Base-by-base conservation (phyloP, 768 basidiomycete species). In the Imleria badia region DNA sequence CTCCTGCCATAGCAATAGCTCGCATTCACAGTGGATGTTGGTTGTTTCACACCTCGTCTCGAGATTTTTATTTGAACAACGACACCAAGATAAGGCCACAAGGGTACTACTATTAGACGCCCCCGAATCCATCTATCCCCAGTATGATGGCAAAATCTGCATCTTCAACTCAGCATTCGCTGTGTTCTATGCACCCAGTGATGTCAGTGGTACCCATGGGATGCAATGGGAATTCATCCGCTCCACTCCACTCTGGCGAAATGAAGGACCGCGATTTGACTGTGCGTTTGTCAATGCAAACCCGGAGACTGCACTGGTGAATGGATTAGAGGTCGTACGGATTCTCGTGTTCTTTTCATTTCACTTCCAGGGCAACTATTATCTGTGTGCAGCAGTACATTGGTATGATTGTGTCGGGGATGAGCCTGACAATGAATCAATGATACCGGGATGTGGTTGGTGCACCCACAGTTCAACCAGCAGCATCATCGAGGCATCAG, bases 391-490 rank as follows among this genome's bases (percentile, higher is more conserved):
- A 0, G 42, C 62, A 0, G 45, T 68, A 0, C 23, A 52, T 3
- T 72, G 67, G 65, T 67, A 66, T 14, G 40, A 57, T 30, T 33
- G 42, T 9, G 47, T 62, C 2, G 52, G 35, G 6, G 52, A 68
- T 12, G 23, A 34, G 1, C 69, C 69, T 2, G 64, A n/a, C n/a
- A n/a, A 70, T 50, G 15, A 48, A 20, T n/a, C n/a, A n/a, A n/a
- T n/a, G 58, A 54, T 12, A 73, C 61, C 0, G 65, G 70, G 0
- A 65, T 72, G 64, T 73, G 70, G 70, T 45, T 66, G 8, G 66
- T 68, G 1, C 31, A 45, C 29, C 69, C 64, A 19, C 17, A 20
- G 38, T 29, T 30, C 6, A 8, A 48, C 15, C 13, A 7, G 15
- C 10, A 12, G 15, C 22, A 48, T 7, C 35, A 38, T 17, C 19